These are phyloP conservation scores for Septoria petroselini DNA, from an alignment of 2,329 filamentous ascomycete species.

Conservation along the genomic window DNA sequence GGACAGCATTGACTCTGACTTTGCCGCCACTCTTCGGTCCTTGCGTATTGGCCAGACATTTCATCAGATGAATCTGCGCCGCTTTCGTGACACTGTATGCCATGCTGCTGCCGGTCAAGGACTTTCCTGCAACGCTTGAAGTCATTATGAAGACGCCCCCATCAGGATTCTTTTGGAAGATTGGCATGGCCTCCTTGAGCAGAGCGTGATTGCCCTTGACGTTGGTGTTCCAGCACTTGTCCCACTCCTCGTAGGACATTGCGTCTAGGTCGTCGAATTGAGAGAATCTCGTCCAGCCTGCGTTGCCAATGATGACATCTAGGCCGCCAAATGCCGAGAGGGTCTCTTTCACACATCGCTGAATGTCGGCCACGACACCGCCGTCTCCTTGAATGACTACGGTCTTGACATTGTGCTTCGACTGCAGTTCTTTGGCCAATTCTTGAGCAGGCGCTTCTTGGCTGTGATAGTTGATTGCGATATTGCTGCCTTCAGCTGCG, in stretches of 20 bases:
- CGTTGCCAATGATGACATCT: slow-evolving; percentile 77
- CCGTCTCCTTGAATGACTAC: slow-evolving; percentile 65
- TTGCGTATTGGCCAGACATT: slow-evolving; percentile 60
- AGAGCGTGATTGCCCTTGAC: slow-evolving; percentile 45
- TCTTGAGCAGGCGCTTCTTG: slow-evolving; percentile 58
- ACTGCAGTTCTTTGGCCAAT: slow-evolving; percentile 56
- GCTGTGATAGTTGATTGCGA: slow-evolving; percentile 71
- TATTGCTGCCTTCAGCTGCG: slow-evolving; percentile 63
- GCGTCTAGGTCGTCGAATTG: slow-evolving; percentile 58
- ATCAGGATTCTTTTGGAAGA: slow-evolving; percentile 59
- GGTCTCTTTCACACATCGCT: slow-evolving; percentile 57
- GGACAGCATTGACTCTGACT: slow-evolving; percentile 61
- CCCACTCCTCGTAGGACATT: slow-evolving; percentile 61
- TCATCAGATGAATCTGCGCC: slow-evolving; percentile 65
- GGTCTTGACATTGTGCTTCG: slow-evolving; percentile 52
- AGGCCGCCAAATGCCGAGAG: slow-evolving; percentile 62
- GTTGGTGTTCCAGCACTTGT: slow-evolving; percentile 63
- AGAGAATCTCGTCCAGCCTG: slow-evolving; percentile 62
- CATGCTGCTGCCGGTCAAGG: slow-evolving; percentile 57
- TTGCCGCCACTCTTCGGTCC: slow-evolving; percentile 49
- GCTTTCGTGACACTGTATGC: slow-evolving; percentile 76
- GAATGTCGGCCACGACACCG: slow-evolving; percentile 57
- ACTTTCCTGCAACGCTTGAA: slow-evolving; percentile 56
- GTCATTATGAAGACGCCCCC: slow-evolving; percentile 64
- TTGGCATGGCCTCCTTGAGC: slow-evolving; percentile 48